Percentiles rank a stretch among this genome's conserved stretches.
phyloP scores from a whole-genome alignment of 1,139 yeast genomes.

The Yamadazyma taylorii region DNA sequence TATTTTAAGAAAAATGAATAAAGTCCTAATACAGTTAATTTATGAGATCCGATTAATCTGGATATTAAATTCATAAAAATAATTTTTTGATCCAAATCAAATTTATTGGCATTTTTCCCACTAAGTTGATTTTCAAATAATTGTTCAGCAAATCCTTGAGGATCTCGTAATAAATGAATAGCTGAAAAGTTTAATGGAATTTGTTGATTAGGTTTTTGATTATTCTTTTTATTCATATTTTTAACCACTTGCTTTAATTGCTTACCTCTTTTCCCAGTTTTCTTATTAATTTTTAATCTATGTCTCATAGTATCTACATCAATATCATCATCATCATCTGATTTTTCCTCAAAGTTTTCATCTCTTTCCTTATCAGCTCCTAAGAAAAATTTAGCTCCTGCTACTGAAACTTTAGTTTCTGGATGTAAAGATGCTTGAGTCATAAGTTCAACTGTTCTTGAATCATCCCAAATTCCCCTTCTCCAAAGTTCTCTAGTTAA shows the following conservation, averaged over 20 bases:
- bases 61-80: constrained; percentile 84
- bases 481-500: constrained; percentile 95
- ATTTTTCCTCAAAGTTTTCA: constrained; percentile 70
- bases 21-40: constrained; percentile 82
- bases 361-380: constrained; percentile 97
- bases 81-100: constrained; percentile 85
- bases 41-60: constrained; percentile 90
- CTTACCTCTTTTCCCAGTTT: constrained; percentile 74
- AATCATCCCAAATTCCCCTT: constrained; percentile 97
- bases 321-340: constrained; percentile 66
- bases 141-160: constrained; percentile 94
- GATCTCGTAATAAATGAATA: constrained; percentile 88
- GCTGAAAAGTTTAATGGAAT: constrained; percentile 85
- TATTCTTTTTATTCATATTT: constrained; percentile 58
- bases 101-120: constrained; percentile 62
- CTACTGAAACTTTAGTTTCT: constrained; percentile 81
- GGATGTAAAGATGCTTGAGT: constrained; percentile 90
- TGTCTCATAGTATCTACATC: constrained; percentile 74
- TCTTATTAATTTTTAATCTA: constrained; percentile 80
- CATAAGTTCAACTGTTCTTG: constrained; percentile 95
- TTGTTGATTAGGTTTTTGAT: constrained; percentile 57
- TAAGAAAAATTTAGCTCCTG: constrained; percentile 87
- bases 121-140: constrained; percentile 72
- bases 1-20: constrained; percentile 87
- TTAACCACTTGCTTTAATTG: constrained; percentile 74